Evolutionary conservation across 768 basidiomycete genomes (phyloP), one percentile per base, ranked within the genome.

Genomic region (Strobilomyces dryophilus): DNA sequence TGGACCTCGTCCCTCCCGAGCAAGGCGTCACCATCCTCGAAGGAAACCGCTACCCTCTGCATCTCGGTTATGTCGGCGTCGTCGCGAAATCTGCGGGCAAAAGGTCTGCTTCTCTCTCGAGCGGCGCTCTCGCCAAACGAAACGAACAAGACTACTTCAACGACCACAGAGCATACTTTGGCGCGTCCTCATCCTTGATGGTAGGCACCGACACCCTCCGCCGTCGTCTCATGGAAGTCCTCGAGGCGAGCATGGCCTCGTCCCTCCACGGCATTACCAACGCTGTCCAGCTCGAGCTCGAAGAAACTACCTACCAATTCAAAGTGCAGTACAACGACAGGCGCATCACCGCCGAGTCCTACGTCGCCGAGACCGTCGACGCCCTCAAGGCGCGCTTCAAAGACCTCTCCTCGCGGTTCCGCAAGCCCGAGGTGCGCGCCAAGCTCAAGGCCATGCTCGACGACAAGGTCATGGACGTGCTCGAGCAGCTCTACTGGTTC

Each of bases 241-340:
- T 99, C 52, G 97, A 99, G 68, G 92, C 92, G 12, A 94, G 91
- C 34, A 99, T 99, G 97, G 90, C 94, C 0, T 89, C 89, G 2
- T 94, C 93, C 35, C 78, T 99, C 5, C 94, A 98, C 63, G 86
- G 91, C 2, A 98, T 99, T 68, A 91, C 92, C 53, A 98, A 98
- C 70, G 93, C 93, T 3, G 97, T 98, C 10, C 93, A 97, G 63
- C 82, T 98, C 36, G 97, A 99, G 68, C 78, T 99, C 9, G 97
- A 99, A 70, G 97, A 98, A 64, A 86, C 97, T 3, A 87, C 86
- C 12, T 99, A 99, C 69, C 97, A 98, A 70, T 99, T 99, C 82
- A 99, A 99, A 73, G 97, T 99, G 2, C 89, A 95, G 68, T 92
- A 92, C 74, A 99, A 99, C 66, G 97, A 99, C 72, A 85, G 92